These are phyloP conservation scores for Paecilomyces dactylethromorphus DNA, from an alignment of 2,329 filamentous ascomycete species.

Conservation along the genomic window DNA sequence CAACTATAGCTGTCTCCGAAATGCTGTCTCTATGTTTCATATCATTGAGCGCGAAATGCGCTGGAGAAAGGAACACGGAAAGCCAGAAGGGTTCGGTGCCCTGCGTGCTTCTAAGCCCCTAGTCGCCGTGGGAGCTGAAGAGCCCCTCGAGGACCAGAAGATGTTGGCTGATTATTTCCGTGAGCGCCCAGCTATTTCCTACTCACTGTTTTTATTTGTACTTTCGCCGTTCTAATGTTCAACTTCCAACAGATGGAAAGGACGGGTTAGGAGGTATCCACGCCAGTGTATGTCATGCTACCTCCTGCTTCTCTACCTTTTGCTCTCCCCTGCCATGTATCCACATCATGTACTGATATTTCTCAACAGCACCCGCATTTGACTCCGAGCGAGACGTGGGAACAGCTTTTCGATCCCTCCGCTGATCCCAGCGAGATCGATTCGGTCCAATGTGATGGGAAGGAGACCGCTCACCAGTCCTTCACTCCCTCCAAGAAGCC, in stretches of 20 bases:
- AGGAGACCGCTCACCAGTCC: conserved; percentile 36
- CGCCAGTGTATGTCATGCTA: conserved; percentile 30
- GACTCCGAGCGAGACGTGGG: conserved; percentile 68
- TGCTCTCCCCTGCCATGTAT: neutral
- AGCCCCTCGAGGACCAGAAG: conserved; percentile 75
- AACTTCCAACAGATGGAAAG: conserved; percentile 52
- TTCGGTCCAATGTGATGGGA: conserved; percentile 29
- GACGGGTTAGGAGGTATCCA: conserved; percentile 76
- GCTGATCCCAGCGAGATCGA: conserved; percentile 42
- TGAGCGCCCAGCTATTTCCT: conserved; percentile 38
- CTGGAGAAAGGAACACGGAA: conserved; percentile 69
- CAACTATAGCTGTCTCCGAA: conserved; percentile 65
- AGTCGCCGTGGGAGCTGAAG: conserved; percentile 78
- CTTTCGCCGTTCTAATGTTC: neutral
- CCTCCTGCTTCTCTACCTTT: neutral
- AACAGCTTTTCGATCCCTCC: conserved; percentile 55
- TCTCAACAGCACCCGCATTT: conserved; percentile 60
- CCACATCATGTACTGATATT: conserved; percentile 11
- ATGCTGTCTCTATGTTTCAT: conserved; percentile 85
- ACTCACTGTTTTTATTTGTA: neutral
- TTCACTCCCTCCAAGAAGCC: conserved; percentile 71
- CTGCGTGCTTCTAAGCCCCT: conserved; percentile 70
- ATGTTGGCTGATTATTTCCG: conserved; percentile 83
- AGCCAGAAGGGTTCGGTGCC: conserved; percentile 63
- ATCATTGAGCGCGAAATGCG: conserved; percentile 81